Conservation (phyloP, 225 moss, liverwort and hornwort genomes). For the Ulota crispa region DNA sequence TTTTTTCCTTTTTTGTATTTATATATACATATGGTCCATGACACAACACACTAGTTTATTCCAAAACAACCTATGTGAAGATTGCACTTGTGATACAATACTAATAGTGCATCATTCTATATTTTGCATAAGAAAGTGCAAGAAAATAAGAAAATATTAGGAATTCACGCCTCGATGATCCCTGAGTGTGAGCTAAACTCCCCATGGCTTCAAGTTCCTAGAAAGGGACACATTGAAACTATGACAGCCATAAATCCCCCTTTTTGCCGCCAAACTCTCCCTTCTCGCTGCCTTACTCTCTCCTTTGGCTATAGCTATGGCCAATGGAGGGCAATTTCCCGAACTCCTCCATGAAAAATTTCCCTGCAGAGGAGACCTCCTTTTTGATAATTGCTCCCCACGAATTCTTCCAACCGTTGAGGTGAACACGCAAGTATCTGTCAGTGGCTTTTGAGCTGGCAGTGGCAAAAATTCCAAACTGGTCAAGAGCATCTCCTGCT, state of each 20-base stretch:
- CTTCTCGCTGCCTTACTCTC: background rate
- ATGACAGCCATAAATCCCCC: background rate
- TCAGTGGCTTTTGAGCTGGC: background rate
- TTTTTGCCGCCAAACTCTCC: too few species aligned
- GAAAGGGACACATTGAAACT: background rate
- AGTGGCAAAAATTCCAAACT: background rate
- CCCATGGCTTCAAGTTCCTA: background rate
- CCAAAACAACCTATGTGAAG: background rate
- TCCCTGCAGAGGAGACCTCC: background rate
- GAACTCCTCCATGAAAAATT: background rate
- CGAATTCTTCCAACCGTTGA: rapidly evolving
- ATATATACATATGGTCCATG: background rate
- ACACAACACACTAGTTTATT: slow-evolving; percentile 7
- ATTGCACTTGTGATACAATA: background rate
- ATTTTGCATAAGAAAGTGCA: background rate
- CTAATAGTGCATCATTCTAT: slow-evolving; percentile 17
- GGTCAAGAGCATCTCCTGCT: background rate
- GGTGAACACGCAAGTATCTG: background rate
- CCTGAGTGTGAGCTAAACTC: background rate
- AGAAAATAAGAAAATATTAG: background rate
- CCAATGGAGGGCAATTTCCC: background rate
- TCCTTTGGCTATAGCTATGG: too few species aligned
- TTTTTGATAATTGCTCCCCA: background rate
- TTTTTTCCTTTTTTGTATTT: background rate
- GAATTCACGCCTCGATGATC: background rate